phyloP scores from a whole-genome alignment of 371 early-diverging fungal species.

The Entomophthora muscae region DNA sequence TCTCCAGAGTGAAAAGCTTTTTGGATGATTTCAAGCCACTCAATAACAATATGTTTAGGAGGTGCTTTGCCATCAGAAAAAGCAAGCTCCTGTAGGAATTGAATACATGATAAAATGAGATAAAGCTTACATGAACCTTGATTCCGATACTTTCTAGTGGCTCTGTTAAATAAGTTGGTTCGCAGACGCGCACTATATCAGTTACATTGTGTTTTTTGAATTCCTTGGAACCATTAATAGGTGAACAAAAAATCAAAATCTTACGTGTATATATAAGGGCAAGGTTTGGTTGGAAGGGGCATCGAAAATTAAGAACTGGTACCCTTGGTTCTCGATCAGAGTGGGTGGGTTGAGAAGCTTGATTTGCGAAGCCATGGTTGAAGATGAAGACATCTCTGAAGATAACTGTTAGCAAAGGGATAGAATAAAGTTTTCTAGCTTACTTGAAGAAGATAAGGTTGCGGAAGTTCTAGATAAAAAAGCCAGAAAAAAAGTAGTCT shows the following conservation, averaged over 20 bases:
- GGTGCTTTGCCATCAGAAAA: slow-evolving; percentile 55
- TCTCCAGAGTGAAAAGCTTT: slow-evolving; percentile 19
- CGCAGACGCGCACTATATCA: slow-evolving; percentile 77
- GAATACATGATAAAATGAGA: not conserved
- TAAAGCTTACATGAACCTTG: slow-evolving; percentile 33
- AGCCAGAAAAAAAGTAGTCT: not conserved
- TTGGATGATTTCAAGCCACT: slow-evolving; percentile 55
- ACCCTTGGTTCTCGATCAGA: not conserved
- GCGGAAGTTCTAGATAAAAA: not conserved
- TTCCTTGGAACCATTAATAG: slow-evolving; percentile 20
- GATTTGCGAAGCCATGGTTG: not conserved
- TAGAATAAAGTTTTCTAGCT: not conserved
- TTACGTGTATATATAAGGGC: slow-evolving; percentile 5
- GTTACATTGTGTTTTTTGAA: slow-evolving; percentile 51
- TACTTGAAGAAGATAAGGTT: not conserved
- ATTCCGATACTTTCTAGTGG: slow-evolving; percentile 44
- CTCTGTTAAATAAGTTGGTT: slow-evolving; percentile 60
- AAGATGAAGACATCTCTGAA: not conserved
- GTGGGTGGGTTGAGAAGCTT: slow-evolving; percentile 9
- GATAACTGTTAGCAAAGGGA: not conserved
- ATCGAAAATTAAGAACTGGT: slow-evolving; percentile 1
- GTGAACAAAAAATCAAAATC: not conserved
- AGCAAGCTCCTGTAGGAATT: slow-evolving; percentile 5
- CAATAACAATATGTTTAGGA: slow-evolving; percentile 35
- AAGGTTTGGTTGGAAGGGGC: slow-evolving; percentile 5